Evolutionary conservation across 805 yeast species (phyloP).

Genomic region (Dipodascopsis uninucleata): DNA sequence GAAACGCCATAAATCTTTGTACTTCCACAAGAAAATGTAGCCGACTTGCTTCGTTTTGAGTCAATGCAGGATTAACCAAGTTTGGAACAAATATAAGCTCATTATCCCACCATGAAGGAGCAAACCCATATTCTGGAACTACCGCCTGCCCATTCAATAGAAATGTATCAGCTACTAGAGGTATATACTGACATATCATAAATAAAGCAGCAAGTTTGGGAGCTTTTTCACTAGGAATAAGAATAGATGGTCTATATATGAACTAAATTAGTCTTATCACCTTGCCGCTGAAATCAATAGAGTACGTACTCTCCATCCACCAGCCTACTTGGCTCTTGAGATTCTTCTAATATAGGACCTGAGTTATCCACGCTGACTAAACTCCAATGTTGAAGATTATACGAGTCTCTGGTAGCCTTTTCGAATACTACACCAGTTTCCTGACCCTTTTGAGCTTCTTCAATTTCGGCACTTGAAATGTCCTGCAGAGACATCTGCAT

Average conservation of each 20-base stretch:
- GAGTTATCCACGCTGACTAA: conserved; percentile 13
- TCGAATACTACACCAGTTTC: conserved; percentile 29
- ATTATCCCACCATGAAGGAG: conserved; percentile 32
- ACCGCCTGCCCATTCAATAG: conserved; percentile 29
- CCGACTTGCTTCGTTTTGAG: conserved; percentile 6
- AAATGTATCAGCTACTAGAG: conserved; percentile 34
- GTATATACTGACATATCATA: conserved; percentile 33
- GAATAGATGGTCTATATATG: conserved; percentile 8
- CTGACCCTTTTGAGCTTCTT: conserved; percentile 16
- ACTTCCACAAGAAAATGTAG: conserved; percentile 30
- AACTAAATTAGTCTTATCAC: neutral
- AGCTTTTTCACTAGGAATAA: conserved; percentile 7
- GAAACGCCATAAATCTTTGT: conserved; percentile 35
- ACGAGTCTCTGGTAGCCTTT: conserved; percentile 29
- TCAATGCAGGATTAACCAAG: neutral
- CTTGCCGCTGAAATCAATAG: too few species aligned
- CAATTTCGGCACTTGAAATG: conserved; percentile 6
- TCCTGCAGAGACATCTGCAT: conserved; percentile 25
- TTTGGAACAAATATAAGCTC: conserved; percentile 24
- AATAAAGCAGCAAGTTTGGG: conserved; percentile 31
- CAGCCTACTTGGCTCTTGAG: conserved; percentile 3
- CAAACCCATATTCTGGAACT: conserved; percentile 32
- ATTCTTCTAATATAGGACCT: neutral
- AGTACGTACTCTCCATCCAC: neutral
- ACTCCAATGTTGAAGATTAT: conserved; percentile 31